Percentiles rank a stretch among this genome's conserved stretches.
phyloP scores from a whole-genome alignment of 352 stramenopile genomes.

The Blastocystis hominis region DNA sequence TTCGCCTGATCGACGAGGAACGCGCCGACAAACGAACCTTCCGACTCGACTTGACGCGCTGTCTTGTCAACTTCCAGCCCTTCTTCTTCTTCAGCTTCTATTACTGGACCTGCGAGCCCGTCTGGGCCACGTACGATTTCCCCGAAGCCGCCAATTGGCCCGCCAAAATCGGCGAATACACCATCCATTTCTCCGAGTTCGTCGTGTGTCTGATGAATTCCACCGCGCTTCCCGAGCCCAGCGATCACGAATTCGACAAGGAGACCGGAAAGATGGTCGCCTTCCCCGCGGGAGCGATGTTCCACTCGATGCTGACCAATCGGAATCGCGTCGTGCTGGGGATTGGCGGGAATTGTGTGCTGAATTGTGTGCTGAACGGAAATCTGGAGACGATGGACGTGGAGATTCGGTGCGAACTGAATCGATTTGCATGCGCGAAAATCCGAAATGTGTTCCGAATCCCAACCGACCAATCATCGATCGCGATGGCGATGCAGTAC shows the following conservation, averaged over 20 bases:
- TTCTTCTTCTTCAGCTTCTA: constrained; percentile 13
- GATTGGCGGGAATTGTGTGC: not conserved
- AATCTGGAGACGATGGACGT: not conserved
- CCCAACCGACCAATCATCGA: not conserved
- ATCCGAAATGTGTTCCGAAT: not conserved
- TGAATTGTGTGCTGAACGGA: not conserved
- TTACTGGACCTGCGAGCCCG: not conserved
- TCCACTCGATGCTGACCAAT: not conserved
- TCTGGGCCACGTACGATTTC: constrained; percentile 26
- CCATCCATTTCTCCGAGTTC: not conserved
- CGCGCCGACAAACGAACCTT: not conserved
- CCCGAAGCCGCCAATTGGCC: constrained; percentile 5
- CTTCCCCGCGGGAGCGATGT: not conserved
- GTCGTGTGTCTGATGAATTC: not conserved
- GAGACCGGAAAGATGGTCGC: not conserved
- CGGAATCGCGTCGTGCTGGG: not conserved
- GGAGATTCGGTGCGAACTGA: not conserved
- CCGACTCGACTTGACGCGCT: not conserved
- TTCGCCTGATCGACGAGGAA: constrained; percentile 12
- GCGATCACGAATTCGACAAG: not conserved
- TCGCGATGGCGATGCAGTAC: not conserved
- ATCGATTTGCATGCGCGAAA: not conserved
- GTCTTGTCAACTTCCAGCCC: not conserved
- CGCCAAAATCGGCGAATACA: not conserved
- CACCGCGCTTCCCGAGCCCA: not conserved